phyloP scores from a whole-genome alignment of 139 green algal genomes.

The Tetraselmis chui region DNA sequence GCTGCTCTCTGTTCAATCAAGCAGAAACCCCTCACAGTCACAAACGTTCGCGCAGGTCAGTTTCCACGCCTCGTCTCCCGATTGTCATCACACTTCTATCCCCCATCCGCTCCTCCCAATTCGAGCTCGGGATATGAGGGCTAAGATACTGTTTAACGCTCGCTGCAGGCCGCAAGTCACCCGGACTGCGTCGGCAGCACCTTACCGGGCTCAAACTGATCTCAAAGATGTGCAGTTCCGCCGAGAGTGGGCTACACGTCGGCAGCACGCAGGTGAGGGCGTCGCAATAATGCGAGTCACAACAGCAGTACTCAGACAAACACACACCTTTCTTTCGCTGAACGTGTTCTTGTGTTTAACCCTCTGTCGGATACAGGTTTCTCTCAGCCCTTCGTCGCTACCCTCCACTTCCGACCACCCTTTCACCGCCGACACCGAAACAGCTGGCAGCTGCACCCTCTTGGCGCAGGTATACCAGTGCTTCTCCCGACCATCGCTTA shows the following conservation, averaged over 20 bases:
- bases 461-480: slow-evolving; percentile 42
- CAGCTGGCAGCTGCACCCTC: slow-evolving; percentile 69
- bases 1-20: slow-evolving; percentile 53
- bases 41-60: slow-evolving; percentile 47
- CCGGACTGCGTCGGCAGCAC: slow-evolving; percentile 50
- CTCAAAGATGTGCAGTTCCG: slow-evolving; percentile 25
- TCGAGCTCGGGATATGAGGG: not conserved
- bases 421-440: slow-evolving; percentile 50
- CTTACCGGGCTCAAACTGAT: slow-evolving; percentile 58
- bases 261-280: not conserved
- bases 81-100: not conserved
- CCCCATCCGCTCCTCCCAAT: not conserved
- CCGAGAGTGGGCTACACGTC: not conserved
- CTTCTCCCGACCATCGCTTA: not conserved
- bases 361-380: no score
- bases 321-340: no score
- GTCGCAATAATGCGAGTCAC: no score
- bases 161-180: slow-evolving; percentile 34
- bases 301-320: no score
- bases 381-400: not conserved
- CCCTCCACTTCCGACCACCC: not conserved
- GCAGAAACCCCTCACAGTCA: slow-evolving; percentile 27
- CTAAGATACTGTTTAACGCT: slow-evolving; percentile 2
- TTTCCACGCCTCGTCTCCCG: slow-evolving; percentile 10
- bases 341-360: no score